Evolutionary conservation across 768 basidiomycete genomes (phyloP), one percentile per base, ranked within the genome.

Genomic region (Lanmaoa rubissima): DNA sequence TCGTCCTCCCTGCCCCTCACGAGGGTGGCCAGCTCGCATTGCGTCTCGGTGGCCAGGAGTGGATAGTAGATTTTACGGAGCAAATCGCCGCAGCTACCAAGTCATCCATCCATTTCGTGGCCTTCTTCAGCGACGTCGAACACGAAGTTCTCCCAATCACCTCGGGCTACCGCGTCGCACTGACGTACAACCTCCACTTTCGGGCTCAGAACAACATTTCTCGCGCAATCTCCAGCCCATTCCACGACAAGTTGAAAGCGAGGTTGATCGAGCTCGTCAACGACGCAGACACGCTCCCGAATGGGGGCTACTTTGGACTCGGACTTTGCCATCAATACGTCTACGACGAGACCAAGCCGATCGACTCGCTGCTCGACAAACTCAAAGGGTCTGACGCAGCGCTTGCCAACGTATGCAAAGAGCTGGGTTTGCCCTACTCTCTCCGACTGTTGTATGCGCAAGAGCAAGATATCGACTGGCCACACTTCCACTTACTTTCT

Each of bases 11-110:
- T 12, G 75, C 76, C 0, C 36, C 36, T 38, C 36, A 38, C 14
- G 36, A 78, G 53, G 81, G 81, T 1, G 82, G 81, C 4, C 63
- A 67, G 17, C 71, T 81, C 16, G 49, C 71, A 3, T 67, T 84
- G 1, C 73, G 71, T 12, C 69, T 74, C 35, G 52, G 45, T 10
- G 69, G 61, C 14, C 55, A 67, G 21, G 75, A 76, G 41, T 76
- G 72, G 72, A 61, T 59, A 0, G 71, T 78, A 40, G 77, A 80
- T 54, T 75, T 78, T 9, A 64, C 71, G 8, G 46, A 66, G 1
- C 39, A 43, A 7, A 48, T 59, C n/a, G 34, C 45, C 2, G 12
- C 39, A 13, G 51, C 48, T 5, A 47, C 52, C 0, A 12, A 44
- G 13, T 36, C 53, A 16, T 50, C 41, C 3, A 38, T 78, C 9